A percentile compares a stretch with the other conserved stretches of the same genome.
Conservation (phyloP, 2,329 filamentous ascomycete genomes). For the Lachnellula willkommii region DNA sequence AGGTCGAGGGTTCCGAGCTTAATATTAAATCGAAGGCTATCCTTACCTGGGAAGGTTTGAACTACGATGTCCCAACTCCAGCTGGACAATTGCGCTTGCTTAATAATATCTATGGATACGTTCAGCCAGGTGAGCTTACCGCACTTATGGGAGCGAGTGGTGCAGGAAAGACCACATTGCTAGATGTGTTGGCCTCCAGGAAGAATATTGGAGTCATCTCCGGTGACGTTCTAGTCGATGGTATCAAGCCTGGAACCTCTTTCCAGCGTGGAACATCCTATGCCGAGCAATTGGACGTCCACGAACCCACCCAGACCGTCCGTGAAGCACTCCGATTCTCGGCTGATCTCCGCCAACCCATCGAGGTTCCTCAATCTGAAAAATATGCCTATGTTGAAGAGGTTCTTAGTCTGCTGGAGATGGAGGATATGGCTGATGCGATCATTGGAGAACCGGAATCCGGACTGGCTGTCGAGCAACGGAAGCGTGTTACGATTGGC, state of each 20-base stretch:
- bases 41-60: conserved; percentile 83
- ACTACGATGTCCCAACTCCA: conserved; percentile 62
- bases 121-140: conserved; percentile 56
- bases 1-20: conserved; percentile 44
- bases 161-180: conserved; percentile 61
- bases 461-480: conserved; percentile 60
- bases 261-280: conserved; percentile 62
- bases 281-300: conserved; percentile 61
- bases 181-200: conserved; percentile 58
- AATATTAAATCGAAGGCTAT: conserved; percentile 57
- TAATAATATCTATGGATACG: conserved; percentile 56
- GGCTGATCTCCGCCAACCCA: conserved; percentile 57
- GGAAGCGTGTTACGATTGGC: conserved; percentile 61
- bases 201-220: conserved; percentile 61
- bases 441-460: conserved; percentile 57
- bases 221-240: conserved; percentile 60
- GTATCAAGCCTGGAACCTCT: conserved; percentile 48
- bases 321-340: conserved; percentile 63
- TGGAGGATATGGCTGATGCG: conserved; percentile 61
- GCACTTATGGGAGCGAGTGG: conserved; percentile 59
- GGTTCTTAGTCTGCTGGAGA: conserved; percentile 58
- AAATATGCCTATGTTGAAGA: conserved; percentile 64
- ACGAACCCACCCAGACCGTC: conserved; percentile 57
- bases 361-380: conserved; percentile 50
- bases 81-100: conserved; percentile 44